A percentile compares a stretch with the other conserved stretches of the same genome.
Conservation (phyloP, 2,329 filamentous ascomycete genomes). For the Tolypocladium sp. region DNA sequence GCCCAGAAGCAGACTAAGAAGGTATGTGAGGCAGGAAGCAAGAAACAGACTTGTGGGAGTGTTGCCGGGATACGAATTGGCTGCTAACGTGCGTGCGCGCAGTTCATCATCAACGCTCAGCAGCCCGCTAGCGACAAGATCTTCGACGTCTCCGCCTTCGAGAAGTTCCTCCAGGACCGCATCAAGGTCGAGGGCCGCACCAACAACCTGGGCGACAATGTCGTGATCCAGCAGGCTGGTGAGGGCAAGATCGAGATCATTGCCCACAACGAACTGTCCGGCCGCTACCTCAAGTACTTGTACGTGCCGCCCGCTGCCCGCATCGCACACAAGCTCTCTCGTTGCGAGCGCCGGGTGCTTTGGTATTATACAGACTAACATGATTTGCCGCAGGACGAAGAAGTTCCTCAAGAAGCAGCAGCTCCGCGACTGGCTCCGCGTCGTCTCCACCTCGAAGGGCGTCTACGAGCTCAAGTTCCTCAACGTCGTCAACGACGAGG, state of each 20-base stretch:
- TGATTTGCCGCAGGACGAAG: slow-evolving; percentile 66
- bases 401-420: slow-evolving; percentile 99
- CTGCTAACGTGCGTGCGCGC: slow-evolving; percentile 2
- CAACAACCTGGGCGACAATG: slow-evolving; percentile 91
- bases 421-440: slow-evolving; percentile 99
- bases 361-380: not conserved
- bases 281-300: slow-evolving; percentile 99
- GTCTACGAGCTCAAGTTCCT: slow-evolving; percentile 99
- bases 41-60: not conserved
- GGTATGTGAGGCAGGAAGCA: slow-evolving; percentile 35
- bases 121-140: slow-evolving; percentile 99
- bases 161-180: slow-evolving; percentile 99
- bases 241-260: slow-evolving; percentile 98
- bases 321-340: not conserved
- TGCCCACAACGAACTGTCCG: slow-evolving; percentile 95
- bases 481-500: slow-evolving; percentile 99
- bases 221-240: slow-evolving; percentile 81
- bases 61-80: not conserved
- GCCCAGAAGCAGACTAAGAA: slow-evolving; percentile 81
- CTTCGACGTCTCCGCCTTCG: slow-evolving; percentile 97
- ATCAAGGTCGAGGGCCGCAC: slow-evolving; percentile 99
- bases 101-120: slow-evolving; percentile 99
- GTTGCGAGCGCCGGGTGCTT: no score
- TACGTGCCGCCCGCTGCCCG: slow-evolving; percentile 37
- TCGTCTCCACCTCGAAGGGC: slow-evolving; percentile 95